Evolutionary conservation across 306 rosid species (phyloP), one percentile per base, ranked within the genome.

Genomic region (Citrullus mucosospermus): DNA sequence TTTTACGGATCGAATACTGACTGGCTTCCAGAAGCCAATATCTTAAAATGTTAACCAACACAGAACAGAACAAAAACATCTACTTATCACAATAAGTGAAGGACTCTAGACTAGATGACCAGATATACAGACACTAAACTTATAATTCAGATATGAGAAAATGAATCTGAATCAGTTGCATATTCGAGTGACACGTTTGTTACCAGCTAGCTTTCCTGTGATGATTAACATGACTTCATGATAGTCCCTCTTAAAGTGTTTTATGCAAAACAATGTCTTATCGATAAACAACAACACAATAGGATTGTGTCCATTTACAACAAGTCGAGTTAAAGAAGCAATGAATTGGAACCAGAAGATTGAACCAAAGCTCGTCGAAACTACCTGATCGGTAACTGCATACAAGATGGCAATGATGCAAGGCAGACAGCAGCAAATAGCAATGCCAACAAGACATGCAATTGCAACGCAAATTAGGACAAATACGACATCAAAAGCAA

Each of bases 341-440:
- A 32, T 5, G 61, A 73, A 30, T 20, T 4, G 1, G 8, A 73
- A 32, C 30, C 60, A 32, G 12, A 16, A 32, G 12, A 73, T 73
- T 6, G 22, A 73, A 73, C 41, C 18, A 13, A 46, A 73, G 22
- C 30, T 51, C 17, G 11, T 73, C 5, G 0, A 51, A 73, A 51
- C 78, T 84, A 92, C 97, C 97, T 89, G 94, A 84, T 88, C 93
- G 0, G 92, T 63, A 66, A 91, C 86, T 0, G 81, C 93, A 44
- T 84, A 89, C 72, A 91, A 83, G 79, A 95, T 78, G 44, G 96
- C 93, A 79, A 95, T 86, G 80, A 95, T 92, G 91, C 97, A 92
- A 7, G 98, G 98, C 6, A 95, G 88, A 81, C 91, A 95, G 83
- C 97, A 95, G 88, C 98, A 95, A 83, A 95, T 91, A 30, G 98